Evolutionary conservation across 2,329 filamentous ascomycete species (phyloP), one percentile per base, ranked within the genome.

Genomic region (Alternaria incomplexa): DNA sequence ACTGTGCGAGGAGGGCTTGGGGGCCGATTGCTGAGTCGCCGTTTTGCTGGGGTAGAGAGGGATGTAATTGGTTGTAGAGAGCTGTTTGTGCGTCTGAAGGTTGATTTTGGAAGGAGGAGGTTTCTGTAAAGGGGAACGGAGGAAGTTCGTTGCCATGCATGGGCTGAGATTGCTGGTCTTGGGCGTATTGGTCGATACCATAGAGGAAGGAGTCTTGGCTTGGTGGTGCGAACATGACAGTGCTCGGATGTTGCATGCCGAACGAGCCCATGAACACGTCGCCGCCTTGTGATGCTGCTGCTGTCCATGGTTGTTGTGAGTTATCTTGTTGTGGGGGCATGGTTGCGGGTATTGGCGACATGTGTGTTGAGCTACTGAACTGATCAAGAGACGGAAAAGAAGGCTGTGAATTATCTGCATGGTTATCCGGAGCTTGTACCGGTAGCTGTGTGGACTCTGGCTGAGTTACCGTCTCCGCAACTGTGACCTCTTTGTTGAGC

Each of bases 161-260:
- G 1, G 63, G 48, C 58, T 73, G 64, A 7, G 62, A 36, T 45
- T 59, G 74, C 36, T 70, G 68, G 20, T 62, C 63, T 23, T 65
- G 66, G 44, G 67, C 63, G 66, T 80, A 81, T 55, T 80, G 77
- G 46, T 80, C 79, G 48, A 80, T 80, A 20, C 79, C 78, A 20
- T 73, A 77, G 26, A 81, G 70, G 53, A 81, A 79, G 3, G 77
- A 71, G 54, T 77, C 68, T 53, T 73, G 69, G 50, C 66, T 72
- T 6, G 74, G 70, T n/a, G 77, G 75, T n/a, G 73, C 70, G 44
- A 79, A 78, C 72, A 76, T 77, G 52, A 75, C 69, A 54, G 47
- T 77, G 68, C 61, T 73, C 5, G 73, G 64, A 53, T 72, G 74
- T 23, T 70, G 58, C 55, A 73, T 67, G 55, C 65, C 69, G 45